These are phyloP conservation scores for Anthracocystis panici-leucophaei DNA, from an alignment of 1,284 basidiomycete species.

Conservation along the genomic window DNA sequence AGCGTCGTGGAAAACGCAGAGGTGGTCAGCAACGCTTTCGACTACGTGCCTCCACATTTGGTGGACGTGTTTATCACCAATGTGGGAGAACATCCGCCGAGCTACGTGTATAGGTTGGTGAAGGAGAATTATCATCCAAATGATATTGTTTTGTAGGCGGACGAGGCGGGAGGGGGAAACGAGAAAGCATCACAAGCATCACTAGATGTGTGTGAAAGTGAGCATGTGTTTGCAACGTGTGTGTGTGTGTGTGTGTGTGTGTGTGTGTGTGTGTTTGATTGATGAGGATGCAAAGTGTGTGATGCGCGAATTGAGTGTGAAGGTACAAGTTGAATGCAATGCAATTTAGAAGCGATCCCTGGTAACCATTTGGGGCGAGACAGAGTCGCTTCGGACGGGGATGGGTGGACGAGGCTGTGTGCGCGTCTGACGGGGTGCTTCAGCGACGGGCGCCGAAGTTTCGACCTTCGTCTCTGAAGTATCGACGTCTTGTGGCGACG, in stretches of 20 bases:
- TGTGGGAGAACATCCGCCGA: constrained; percentile 72
- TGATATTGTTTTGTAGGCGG: constrained; percentile 49
- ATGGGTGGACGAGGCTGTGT: constrained; percentile 26
- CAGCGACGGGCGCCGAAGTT: background rate
- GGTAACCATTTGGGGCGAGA: constrained; percentile 14
- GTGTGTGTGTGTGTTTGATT: too few relatives aligned
- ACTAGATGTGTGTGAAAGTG: too few relatives aligned
- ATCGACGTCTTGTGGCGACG: background rate
- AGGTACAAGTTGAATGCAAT: too few relatives aligned
- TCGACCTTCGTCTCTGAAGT: background rate
- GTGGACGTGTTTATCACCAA: constrained; percentile 96
- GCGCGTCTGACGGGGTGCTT: background rate
- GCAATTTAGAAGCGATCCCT: constrained; percentile 18
- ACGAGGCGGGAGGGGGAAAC: too few relatives aligned
- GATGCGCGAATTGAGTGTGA: too few relatives aligned
- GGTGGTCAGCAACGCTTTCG: constrained; percentile 90
- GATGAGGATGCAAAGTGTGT: too few relatives aligned
- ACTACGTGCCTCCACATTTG: constrained; percentile 91
- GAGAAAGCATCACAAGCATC: too few relatives aligned
- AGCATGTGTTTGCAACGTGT: too few relatives aligned
- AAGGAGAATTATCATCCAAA: constrained; percentile 66
- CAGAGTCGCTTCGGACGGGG: constrained; percentile 21
- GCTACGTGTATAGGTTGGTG: constrained; percentile 68
- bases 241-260: too few relatives aligned
- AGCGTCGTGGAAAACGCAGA: constrained; percentile 84